Conservation (phyloP, 495 filamentous ascomycete genomes). For the Trichocladium antarcticum region DNA sequence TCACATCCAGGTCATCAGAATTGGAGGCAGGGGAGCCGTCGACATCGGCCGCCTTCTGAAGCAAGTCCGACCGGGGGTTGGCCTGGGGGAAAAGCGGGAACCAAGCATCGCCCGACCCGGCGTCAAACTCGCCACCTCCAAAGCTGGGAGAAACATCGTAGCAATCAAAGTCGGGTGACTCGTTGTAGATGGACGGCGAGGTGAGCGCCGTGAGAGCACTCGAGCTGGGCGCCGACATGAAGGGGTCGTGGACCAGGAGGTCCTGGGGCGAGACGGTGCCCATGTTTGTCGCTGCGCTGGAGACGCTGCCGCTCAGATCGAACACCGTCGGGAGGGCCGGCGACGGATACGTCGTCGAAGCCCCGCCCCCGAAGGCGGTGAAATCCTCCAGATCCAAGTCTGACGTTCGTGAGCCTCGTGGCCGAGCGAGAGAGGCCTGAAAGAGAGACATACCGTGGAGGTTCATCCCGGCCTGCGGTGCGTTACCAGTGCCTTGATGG, state of each 20-base stretch:
- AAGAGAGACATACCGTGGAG: constrained; percentile 30
- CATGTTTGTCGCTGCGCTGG: constrained; percentile 37
- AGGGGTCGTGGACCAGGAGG: constrained; percentile 53
- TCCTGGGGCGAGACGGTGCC: constrained; percentile 82
- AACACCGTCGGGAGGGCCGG: constrained; percentile 39
- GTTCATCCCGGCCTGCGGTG: constrained; percentile 38
- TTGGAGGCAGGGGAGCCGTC: constrained; percentile 36
- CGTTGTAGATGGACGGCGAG: constrained; percentile 65
- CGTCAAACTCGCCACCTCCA: constrained; percentile 39
- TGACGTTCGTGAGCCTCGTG: constrained; percentile 33
- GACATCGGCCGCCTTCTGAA: constrained; percentile 17
- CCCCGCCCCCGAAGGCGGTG: constrained; percentile 42
- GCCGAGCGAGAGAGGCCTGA: constrained; percentile 9
- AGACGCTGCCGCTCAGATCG: constrained; percentile 34
- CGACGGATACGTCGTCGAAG: constrained; percentile 40
- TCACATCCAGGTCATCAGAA: constrained; percentile 32
- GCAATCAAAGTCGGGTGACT: constrained; percentile 56
- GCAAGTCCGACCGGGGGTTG: constrained; percentile 9
- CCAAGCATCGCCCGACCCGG: constrained; percentile 37
- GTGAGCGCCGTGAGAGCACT: constrained; percentile 74
- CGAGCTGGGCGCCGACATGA: constrained; percentile 69
- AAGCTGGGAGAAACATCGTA: constrained; percentile 70
- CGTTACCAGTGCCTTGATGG: constrained; percentile 36
- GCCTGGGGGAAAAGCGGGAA: constrained; percentile 59
- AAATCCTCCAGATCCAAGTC: constrained; percentile 44